Conservation (phyloP, 2,329 filamentous ascomycete genomes). For the Teratosphaeria nubilosa region DNA sequence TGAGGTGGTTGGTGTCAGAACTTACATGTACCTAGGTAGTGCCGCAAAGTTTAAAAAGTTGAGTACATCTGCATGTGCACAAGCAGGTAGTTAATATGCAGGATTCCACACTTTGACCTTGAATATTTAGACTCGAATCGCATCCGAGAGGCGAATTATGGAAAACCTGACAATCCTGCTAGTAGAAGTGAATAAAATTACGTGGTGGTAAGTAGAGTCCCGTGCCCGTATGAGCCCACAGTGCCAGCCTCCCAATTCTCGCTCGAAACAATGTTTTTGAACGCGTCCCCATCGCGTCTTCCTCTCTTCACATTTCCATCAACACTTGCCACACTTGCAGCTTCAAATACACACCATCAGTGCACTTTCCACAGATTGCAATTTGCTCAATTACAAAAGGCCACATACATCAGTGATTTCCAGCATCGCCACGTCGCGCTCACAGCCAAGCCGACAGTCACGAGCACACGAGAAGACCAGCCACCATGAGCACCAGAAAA, state of each 20-base stretch:
- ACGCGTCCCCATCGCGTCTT: not conserved
- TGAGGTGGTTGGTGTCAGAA: not conserved
- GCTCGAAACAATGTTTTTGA: not conserved
- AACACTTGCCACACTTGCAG: not conserved
- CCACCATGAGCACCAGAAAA: slow-evolving; percentile 2
- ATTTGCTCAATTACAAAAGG: not conserved
- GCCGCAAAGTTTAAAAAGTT: no score
- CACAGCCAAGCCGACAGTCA: not conserved
- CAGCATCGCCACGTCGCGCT: not conserved
- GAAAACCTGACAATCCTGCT: no score
- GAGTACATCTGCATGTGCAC: no score
- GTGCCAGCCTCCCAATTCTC: not conserved
- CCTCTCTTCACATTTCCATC: not conserved
- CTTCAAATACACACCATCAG: not conserved
- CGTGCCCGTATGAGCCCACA: no score
- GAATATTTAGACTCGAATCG: no score
- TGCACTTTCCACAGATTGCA: not conserved
- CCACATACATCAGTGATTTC: not conserved
- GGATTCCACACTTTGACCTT: no score
- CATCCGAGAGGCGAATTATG: no score
- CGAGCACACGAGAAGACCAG: not conserved
- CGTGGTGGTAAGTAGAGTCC: no score
- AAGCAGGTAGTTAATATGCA: no score
- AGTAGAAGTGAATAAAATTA: no score
- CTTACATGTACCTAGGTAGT: not conserved